A percentile compares a stretch with the other conserved stretches of the same genome.
Evolutionary conservation across 2,329 filamentous ascomycete species (phyloP).

Genomic region (Pezicula neosporulosa): DNA sequence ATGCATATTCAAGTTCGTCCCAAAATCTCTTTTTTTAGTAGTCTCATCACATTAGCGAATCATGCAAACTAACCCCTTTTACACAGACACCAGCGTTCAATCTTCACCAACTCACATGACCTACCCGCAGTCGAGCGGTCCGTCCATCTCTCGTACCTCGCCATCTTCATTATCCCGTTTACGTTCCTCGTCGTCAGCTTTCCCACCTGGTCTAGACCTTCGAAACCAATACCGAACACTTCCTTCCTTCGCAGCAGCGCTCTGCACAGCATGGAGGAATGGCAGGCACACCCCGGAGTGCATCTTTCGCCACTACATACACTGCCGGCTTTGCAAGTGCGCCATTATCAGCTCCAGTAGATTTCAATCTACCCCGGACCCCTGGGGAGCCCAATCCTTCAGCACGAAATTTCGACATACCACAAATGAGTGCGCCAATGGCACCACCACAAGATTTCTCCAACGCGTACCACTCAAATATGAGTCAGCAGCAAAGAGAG

Average conservation of each 20-base stretch:
- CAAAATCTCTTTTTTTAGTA: slow-evolving; percentile 6
- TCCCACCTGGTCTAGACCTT: slow-evolving; percentile 43
- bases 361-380: slow-evolving; percentile 46
- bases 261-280: slow-evolving; percentile 12
- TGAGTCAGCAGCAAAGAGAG: slow-evolving; percentile 17
- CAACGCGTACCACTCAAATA: slow-evolving; percentile 21
- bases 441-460: slow-evolving; percentile 48
- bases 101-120: slow-evolving; percentile 44
- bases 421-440: slow-evolving; percentile 53
- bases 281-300: slow-evolving; percentile 18
- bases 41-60: slow-evolving; percentile 15
- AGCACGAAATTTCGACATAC: slow-evolving; percentile 45
- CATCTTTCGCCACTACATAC: slow-evolving; percentile 37
- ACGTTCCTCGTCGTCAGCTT: slow-evolving; percentile 45
- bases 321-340: slow-evolving; percentile 50
- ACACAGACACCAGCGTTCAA: slow-evolving; percentile 41
- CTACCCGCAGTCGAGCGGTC: slow-evolving; percentile 40
- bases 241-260: slow-evolving; percentile 27
- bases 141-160: slow-evolving; percentile 34
- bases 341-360: slow-evolving; percentile 50
- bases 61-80: slow-evolving; percentile 14
- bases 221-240: slow-evolving; percentile 41
- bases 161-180: slow-evolving; percentile 40
- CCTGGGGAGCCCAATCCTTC: slow-evolving; percentile 32
- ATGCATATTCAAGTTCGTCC: slow-evolving; percentile 46